These are phyloP conservation scores for Dothistroma pini DNA, from an alignment of 2,329 filamentous ascomycete species.

Conservation along the genomic window DNA sequence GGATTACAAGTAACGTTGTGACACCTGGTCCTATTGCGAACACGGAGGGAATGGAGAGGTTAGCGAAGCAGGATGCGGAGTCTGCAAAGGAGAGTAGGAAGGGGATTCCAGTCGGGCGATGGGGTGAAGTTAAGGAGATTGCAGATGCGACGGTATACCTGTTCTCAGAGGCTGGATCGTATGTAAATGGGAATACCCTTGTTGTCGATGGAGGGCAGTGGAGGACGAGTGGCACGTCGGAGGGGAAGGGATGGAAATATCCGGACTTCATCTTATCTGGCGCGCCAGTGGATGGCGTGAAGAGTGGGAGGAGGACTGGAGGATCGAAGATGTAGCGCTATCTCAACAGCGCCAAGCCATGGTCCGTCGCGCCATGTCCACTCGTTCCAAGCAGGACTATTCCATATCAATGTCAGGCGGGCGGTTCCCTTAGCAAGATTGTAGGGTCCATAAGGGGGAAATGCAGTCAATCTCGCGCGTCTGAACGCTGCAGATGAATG, in stretches of 20 bases:
- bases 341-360: neutral
- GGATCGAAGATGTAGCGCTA: slow-evolving; percentile 43
- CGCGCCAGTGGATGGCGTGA: slow-evolving; percentile 54
- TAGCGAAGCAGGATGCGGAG: slow-evolving; percentile 36
- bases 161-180: slow-evolving; percentile 81
- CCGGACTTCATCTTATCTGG: slow-evolving; percentile 58
- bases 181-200: slow-evolving; percentile 76
- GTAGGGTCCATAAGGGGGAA: too few relatives aligned
- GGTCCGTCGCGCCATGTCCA: too few relatives aligned
- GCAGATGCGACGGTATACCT: slow-evolving; percentile 88
- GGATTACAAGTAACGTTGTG: slow-evolving; percentile 83
- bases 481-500: too few relatives aligned
- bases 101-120: slow-evolving; percentile 67
- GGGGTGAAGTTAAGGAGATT: slow-evolving; percentile 80
- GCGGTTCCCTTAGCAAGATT: too few relatives aligned
- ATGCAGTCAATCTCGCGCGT: too few relatives aligned
- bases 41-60: slow-evolving; percentile 62
- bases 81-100: slow-evolving; percentile 32
- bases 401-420: too few relatives aligned
- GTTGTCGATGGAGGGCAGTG: slow-evolving; percentile 61
- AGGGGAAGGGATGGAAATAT: slow-evolving; percentile 46
- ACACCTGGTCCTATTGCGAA: slow-evolving; percentile 80
- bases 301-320: slow-evolving; percentile 51
- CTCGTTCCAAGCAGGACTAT: too few relatives aligned
- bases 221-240: slow-evolving; percentile 39